Evolutionary conservation across 345 rosid genomes (phyloP).

Genomic region (Diplotaxis tenuifolia): DNA sequence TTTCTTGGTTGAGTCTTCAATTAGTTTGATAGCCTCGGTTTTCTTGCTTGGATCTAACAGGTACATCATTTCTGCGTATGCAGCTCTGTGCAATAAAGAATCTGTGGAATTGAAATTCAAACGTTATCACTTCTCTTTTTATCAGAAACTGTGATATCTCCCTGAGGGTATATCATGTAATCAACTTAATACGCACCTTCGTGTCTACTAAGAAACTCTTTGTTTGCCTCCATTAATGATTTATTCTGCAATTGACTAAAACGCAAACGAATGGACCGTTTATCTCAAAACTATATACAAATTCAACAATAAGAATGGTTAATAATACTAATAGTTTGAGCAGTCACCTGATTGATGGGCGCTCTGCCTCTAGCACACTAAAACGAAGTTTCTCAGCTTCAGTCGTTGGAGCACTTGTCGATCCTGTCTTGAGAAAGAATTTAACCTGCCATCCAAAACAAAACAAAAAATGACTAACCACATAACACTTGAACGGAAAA

Average conservation of each 20-base stretch:
- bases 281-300: conserved; percentile 1
- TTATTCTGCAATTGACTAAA: conserved; percentile 78
- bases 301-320: background rate
- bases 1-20: conserved; percentile 72
- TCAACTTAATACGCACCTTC: conserved; percentile 47
- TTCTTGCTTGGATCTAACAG: conserved; percentile 68
- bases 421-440: conserved; percentile 72
- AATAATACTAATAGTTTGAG: conserved; percentile 1
- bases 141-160: background rate
- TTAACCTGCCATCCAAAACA: conserved; percentile 64
- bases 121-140: background rate
- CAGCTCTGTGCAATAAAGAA: conserved; percentile 93
- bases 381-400: conserved; percentile 78
- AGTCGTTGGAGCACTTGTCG: conserved; percentile 60
- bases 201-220: conserved; percentile 67
- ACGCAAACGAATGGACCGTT: conserved; percentile 15
- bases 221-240: conserved; percentile 75
- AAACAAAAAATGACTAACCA: background rate
- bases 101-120: conserved; percentile 42
- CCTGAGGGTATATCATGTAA: background rate
- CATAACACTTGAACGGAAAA: background rate
- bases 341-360: conserved; percentile 72
- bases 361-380: conserved; percentile 90
- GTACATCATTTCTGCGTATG: conserved; percentile 80
- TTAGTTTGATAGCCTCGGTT: conserved; percentile 64